Conservation (phyloP, 116 monocot genomes). For the Zostera marina region DNA sequence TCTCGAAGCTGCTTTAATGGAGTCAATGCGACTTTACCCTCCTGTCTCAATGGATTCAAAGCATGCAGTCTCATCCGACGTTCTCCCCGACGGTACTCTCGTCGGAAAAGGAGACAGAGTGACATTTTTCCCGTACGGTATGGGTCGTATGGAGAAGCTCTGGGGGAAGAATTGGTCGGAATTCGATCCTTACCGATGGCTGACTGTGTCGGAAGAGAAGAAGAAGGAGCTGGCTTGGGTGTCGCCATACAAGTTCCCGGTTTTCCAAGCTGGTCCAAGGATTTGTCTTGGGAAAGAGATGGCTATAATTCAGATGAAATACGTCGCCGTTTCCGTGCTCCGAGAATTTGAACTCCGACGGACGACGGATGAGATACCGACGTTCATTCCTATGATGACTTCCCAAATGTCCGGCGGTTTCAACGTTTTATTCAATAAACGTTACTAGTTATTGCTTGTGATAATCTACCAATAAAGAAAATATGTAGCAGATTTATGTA, state of each 20-base stretch:
- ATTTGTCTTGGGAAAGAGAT: conserved; percentile 66
- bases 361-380: conserved; percentile 11
- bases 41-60: conserved; percentile 79
- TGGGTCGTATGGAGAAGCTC: conserved; percentile 63
- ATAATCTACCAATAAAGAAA: too few relatives aligned
- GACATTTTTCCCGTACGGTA: conserved; percentile 58
- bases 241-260: conserved; percentile 40
- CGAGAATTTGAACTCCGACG: conserved; percentile 17
- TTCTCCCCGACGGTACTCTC: conserved; percentile 46
- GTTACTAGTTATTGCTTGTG: too few relatives aligned
- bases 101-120: conserved; percentile 43
- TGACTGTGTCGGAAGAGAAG: conserved; percentile 4
- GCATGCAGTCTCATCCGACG: conserved; percentile 27
- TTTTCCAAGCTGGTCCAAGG: conserved; percentile 57
- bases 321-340: conserved; percentile 32
- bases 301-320: conserved; percentile 75
- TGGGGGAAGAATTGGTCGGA: conserved; percentile 42
- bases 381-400: conserved; percentile 45
- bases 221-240: conserved; percentile 11
- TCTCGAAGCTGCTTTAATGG: conserved; percentile 40
- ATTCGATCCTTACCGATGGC: conserved; percentile 44
- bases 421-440: conserved; percentile 17
- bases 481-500: too few relatives aligned
- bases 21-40: conserved; percentile 72
- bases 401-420: conserved; percentile 64